Evolutionary conservation across 2,329 filamentous ascomycete species (phyloP).

Genomic region (Aspergillus alliaceus): DNA sequence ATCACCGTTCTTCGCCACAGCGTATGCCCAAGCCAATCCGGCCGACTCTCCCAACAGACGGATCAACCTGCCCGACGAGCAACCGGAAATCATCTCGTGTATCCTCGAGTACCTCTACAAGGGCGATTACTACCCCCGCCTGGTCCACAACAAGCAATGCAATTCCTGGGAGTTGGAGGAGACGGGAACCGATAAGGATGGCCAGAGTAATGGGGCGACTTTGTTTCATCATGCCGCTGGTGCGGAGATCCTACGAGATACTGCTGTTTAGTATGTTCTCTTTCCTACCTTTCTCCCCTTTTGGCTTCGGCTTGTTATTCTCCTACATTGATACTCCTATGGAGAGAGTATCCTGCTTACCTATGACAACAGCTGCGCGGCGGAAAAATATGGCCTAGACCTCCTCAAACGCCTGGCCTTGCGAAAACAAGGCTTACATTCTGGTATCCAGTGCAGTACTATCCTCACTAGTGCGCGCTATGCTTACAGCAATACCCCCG

Average conservation of each 20-base stretch:
- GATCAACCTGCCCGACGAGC: conserved; percentile 78
- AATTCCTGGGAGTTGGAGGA: conserved; percentile 82
- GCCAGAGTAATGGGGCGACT: conserved; percentile 58
- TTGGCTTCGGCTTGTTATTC: background rate
- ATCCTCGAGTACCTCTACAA: conserved; percentile 92
- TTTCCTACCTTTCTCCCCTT: background rate
- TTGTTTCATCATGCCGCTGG: conserved; percentile 67
- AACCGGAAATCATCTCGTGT: conserved; percentile 86
- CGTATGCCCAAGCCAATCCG: conserved; percentile 60
- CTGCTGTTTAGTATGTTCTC: conserved; percentile 69
- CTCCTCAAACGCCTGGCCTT: conserved; percentile 82
- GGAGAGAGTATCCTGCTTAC: background rate
- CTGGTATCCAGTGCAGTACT: conserved; percentile 78
- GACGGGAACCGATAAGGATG: conserved; percentile 41
- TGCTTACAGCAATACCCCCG: conserved; percentile 84
- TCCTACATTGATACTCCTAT: background rate
- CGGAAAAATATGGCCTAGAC: conserved; percentile 78
- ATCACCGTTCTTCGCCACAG: conserved; percentile 75
- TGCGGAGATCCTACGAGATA: conserved; percentile 77
- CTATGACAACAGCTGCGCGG: conserved; percentile 61
- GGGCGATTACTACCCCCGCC: conserved; percentile 84
- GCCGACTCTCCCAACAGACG: conserved; percentile 59
- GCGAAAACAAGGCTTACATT: conserved; percentile 85
- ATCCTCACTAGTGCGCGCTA: conserved; percentile 86
- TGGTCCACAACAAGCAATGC: conserved; percentile 77